A percentile compares a stretch with the other conserved stretches of the same genome.
Conservation (phyloP, 495 filamentous ascomycete genomes). For the Hypomontagnella monticulosa region DNA sequence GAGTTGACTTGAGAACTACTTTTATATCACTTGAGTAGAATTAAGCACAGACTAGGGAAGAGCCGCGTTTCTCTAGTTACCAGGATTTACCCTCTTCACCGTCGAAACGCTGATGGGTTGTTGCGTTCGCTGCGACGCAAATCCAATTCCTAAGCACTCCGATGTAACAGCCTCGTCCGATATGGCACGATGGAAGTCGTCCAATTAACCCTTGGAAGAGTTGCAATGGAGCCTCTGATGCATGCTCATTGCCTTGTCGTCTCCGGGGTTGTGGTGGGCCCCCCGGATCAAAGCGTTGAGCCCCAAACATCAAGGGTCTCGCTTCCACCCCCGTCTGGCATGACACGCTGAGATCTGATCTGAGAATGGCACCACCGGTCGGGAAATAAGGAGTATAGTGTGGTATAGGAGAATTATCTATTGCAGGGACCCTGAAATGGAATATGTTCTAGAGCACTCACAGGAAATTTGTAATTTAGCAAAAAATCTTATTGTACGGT, state of each 20-base stretch:
- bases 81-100: background rate
- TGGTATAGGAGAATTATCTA: slow-evolving; percentile 14
- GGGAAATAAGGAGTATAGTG: slow-evolving; percentile 27
- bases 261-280: slow-evolving; percentile 24
- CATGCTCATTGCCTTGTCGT: slow-evolving; percentile 13
- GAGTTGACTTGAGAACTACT: background rate
- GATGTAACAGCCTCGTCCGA: slow-evolving; percentile 45
- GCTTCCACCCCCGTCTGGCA: slow-evolving; percentile 35
- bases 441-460: slow-evolving; percentile 20
- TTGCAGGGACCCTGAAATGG: slow-evolving; percentile 18
- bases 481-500: background rate
- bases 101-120: slow-evolving; percentile 28
- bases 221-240: slow-evolving; percentile 24
- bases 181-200: slow-evolving; percentile 44
- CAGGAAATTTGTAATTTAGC: slow-evolving; percentile 5
- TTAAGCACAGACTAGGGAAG: slow-evolving; percentile 10
- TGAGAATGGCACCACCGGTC: slow-evolving; percentile 45
- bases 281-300: slow-evolving; percentile 46
- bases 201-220: slow-evolving; percentile 32
- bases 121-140: slow-evolving; percentile 37
- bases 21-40: slow-evolving; percentile 27
- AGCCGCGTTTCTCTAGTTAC: slow-evolving; percentile 20
- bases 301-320: slow-evolving; percentile 44
- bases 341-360: slow-evolving; percentile 42
- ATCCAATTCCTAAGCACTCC: slow-evolving; percentile 24